Evolutionary conservation across 208 protist species (phyloP).

Genomic region (Leishmania braziliensis): DNA sequence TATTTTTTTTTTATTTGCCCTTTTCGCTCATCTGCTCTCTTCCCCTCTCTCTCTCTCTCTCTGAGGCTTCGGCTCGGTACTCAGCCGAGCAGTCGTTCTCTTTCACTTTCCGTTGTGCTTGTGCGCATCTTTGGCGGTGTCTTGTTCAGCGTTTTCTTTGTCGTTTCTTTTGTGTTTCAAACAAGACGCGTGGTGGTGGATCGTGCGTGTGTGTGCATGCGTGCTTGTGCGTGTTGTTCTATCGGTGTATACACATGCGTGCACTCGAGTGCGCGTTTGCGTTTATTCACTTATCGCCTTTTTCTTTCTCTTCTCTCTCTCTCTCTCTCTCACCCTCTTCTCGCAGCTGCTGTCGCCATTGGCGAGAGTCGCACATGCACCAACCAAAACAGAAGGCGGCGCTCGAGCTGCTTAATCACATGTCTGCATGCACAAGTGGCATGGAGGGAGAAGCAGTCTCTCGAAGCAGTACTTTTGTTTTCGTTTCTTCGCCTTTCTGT

Average conservation of each 20-base stretch:
- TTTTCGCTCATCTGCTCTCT: neutral
- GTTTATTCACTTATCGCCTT: neutral
- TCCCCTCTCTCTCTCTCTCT: neutral
- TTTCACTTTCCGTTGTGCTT: neutral
- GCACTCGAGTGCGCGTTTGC: neutral
- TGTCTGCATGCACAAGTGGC: neutral
- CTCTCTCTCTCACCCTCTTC: neutral
- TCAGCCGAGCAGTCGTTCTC: neutral
- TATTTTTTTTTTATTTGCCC: neutral
- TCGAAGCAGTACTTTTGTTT: neutral
- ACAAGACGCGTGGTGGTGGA: neutral
- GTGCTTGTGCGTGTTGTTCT: neutral
- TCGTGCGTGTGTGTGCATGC: neutral
- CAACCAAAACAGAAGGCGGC: neutral
- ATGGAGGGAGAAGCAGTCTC: neutral
- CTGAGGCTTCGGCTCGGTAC: neutral
- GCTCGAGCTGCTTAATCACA: neutral
- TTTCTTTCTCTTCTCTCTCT: neutral
- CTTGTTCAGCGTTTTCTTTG: slow-evolving; percentile 9
- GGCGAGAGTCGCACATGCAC: neutral
- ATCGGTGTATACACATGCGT: neutral
- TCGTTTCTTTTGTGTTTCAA: slow-evolving; percentile 2
- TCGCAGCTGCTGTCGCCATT: neutral
- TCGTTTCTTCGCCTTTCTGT: neutral
- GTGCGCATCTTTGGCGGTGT: neutral